Conservation (phyloP, 768 basidiomycete species). For the Suillus spraguei region DNA sequence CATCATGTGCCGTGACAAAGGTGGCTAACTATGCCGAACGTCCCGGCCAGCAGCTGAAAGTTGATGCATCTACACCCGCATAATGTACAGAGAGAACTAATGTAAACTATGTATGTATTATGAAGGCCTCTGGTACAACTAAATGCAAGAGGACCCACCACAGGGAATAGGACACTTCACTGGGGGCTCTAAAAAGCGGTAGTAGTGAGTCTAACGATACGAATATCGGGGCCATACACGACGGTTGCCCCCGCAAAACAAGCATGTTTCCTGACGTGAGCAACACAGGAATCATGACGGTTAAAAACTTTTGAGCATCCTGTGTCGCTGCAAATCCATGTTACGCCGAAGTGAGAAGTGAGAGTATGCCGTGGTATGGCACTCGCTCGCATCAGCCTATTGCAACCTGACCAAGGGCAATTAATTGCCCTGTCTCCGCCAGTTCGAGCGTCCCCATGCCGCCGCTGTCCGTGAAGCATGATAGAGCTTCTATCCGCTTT, state of each 20-base stretch:
- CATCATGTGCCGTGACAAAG: too few relatives aligned
- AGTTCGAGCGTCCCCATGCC: slow-evolving; percentile 1
- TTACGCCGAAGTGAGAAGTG: background rate
- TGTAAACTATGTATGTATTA: too few relatives aligned
- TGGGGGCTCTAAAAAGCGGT: too few relatives aligned
- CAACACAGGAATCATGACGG: background rate
- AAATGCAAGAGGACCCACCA: too few relatives aligned
- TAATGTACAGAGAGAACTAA: too few relatives aligned
- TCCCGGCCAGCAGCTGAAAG: too few relatives aligned
- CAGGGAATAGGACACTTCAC: too few relatives aligned
- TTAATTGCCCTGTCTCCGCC: background rate
- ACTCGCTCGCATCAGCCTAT: background rate
- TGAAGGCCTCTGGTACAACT: too few relatives aligned
- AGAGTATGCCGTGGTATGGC: background rate
- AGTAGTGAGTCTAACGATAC: too few relatives aligned
- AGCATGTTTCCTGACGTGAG: background rate
- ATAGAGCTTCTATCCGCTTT: slow-evolving; percentile 9
- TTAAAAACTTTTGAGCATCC: background rate
- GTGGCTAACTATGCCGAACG: too few relatives aligned
- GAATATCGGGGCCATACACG: background rate
- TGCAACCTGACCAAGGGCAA: slow-evolving; percentile 11
- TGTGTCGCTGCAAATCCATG: background rate
- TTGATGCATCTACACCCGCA: too few relatives aligned
- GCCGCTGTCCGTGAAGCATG: slow-evolving; percentile 3
- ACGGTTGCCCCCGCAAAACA: background rate